These are phyloP conservation scores for Teratosphaeria pseudoeucalypti DNA, from an alignment of 2,329 filamentous ascomycete species.

Conservation along the genomic window DNA sequence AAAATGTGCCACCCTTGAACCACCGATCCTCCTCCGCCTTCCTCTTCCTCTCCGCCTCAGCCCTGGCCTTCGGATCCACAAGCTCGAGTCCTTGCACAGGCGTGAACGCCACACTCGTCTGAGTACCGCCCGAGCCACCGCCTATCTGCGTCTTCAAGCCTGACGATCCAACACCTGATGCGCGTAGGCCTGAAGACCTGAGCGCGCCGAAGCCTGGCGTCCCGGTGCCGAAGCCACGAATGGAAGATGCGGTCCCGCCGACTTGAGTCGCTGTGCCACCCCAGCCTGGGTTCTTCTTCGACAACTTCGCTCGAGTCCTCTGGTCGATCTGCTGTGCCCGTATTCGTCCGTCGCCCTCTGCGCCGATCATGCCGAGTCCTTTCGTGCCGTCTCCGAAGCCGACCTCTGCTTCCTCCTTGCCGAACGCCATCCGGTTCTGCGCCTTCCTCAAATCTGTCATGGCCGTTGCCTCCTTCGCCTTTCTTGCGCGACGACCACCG, in stretches of 20 bases:
- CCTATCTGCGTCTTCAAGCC: constrained; percentile 19
- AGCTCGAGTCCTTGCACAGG: constrained; percentile 90
- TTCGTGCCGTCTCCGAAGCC: constrained; percentile 82
- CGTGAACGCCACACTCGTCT: constrained; percentile 79
- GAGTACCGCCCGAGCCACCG: constrained; percentile 50
- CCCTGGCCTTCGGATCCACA: constrained; percentile 83
- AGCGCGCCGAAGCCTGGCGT: constrained; percentile 58
- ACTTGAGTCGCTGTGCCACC: constrained; percentile 49
- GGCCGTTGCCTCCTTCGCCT: constrained; percentile 91
- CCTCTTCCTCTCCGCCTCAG: constrained; percentile 77
- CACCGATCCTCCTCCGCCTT: constrained; percentile 92
- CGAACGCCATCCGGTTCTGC: constrained; percentile 92
- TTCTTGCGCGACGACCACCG: constrained; percentile 77
- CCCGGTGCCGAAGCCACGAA: constrained; percentile 55
- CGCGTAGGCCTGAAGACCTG: constrained; percentile 66
- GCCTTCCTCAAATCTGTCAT: constrained; percentile 96
- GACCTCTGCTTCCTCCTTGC: constrained; percentile 87
- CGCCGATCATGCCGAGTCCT: constrained; percentile 91
- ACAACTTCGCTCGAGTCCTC: constrained; percentile 83
- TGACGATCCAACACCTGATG: constrained; percentile 62
- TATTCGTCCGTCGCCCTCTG: constrained; percentile 77
- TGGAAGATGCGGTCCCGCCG: constrained; percentile 66
- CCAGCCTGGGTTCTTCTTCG: constrained; percentile 94
- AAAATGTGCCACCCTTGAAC: constrained; percentile 88
- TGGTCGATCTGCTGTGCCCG: constrained; percentile 84